Percentiles rank a stretch among this genome's conserved stretches.
These are phyloP conservation scores for Solanum hybrid DNA, from an alignment of 305 asterid genomes.

Conservation along the genomic window DNA sequence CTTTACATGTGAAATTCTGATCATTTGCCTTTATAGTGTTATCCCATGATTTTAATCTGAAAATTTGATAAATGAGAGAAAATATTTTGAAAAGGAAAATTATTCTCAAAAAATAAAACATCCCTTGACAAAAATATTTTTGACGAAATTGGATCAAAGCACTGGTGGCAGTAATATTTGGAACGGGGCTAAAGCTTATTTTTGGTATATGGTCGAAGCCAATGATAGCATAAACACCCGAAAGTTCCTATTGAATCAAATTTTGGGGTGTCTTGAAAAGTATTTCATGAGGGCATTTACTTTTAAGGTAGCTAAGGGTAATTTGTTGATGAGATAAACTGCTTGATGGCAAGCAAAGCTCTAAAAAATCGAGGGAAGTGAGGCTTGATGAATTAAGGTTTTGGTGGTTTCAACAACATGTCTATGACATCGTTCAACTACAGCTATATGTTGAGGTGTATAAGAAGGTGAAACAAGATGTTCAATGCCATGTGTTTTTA, in stretches of 20 bases:
- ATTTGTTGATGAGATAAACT: not conserved
- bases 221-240: not conserved
- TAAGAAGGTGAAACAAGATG: not conserved
- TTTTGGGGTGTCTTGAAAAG: not conserved
- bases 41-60: no score
- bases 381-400: not conserved
- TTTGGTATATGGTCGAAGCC: not conserved
- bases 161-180: not conserved
- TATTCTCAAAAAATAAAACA: not conserved
- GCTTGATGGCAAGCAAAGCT: not conserved
- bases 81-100: no score
- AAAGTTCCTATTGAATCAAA: not conserved
- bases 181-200: not conserved
- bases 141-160: not conserved
- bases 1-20: no score
- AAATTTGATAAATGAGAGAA: no score
- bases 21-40: no score
- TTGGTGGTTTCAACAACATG: not conserved
- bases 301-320: not conserved
- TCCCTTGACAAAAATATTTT: not conserved
- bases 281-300: not conserved
- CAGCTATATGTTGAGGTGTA: not conserved
- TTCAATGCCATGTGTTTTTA: not conserved
- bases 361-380: not conserved
- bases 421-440: not conserved